Evolutionary conservation across 2,329 filamentous ascomycete species (phyloP).

Genomic region (Colletotrichum falcatum): DNA sequence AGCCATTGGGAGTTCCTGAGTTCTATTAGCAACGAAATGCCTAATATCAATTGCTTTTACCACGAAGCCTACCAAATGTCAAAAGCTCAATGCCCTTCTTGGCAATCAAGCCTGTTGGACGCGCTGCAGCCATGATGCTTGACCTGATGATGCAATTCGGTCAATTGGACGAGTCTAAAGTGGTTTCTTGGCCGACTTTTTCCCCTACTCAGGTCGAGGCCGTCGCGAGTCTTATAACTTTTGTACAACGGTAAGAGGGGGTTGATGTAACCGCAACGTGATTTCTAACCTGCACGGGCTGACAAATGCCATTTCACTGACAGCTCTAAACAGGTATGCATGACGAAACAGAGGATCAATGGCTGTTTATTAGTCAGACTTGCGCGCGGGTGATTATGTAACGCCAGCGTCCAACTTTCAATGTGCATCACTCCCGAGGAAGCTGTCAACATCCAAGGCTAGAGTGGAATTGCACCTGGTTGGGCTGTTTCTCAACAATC

Average conservation of each 20-base stretch:
- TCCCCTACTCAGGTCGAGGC: not conserved
- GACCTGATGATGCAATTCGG: not conserved
- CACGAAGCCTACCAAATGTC: constrained; percentile 58
- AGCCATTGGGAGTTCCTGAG: constrained; percentile 63
- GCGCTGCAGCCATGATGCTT: constrained; percentile 20
- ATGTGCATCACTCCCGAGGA: not conserved
- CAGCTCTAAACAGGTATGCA: not conserved
- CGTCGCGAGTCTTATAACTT: not conserved
- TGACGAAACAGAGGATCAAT: not conserved
- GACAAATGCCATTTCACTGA: not conserved
- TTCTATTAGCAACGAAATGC: constrained; percentile 30
- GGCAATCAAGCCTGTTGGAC: constrained; percentile 66
- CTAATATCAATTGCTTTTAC: constrained; percentile 10
- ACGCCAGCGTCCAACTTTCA: not conserved
- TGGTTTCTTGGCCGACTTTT: not conserved
- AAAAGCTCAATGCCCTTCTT: constrained; percentile 74
- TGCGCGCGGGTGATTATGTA: not conserved
- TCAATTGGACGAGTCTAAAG: too few relatives aligned
- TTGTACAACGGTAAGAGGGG: too few relatives aligned
- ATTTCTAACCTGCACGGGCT: not conserved
- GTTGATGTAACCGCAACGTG: not conserved
- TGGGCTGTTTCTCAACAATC: not conserved
- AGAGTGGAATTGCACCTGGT: not conserved
- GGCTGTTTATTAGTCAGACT: not conserved
- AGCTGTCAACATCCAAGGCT: not conserved